These are phyloP conservation scores for Ziziphus jujuba DNA, from an alignment of 306 rosid genomes.

Conservation along the genomic window DNA sequence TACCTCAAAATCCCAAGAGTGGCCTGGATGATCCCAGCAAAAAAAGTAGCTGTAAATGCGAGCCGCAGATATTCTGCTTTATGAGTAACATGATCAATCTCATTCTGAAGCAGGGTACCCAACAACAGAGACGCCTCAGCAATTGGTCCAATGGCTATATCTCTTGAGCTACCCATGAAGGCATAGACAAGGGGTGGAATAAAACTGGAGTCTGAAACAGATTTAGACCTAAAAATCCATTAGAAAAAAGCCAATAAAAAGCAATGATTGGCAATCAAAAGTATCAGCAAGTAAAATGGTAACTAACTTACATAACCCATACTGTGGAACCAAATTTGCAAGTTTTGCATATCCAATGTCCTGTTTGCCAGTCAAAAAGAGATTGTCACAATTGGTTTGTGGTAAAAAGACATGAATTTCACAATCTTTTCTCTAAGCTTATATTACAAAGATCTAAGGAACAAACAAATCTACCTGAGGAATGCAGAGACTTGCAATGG, in stretches of 20 bases:
- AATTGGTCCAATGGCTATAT: slow-evolving; percentile 95
- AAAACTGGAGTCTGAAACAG: slow-evolving; percentile 81
- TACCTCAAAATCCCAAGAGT: slow-evolving; percentile 87
- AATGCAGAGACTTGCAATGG: slow-evolving; percentile 97
- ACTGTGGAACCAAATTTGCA: slow-evolving; percentile 83
- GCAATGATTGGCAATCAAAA: slow-evolving; percentile 3
- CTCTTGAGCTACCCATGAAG: slow-evolving; percentile 94
- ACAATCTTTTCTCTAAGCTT: neutral
- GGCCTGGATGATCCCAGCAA: slow-evolving; percentile 92
- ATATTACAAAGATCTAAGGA: neutral
- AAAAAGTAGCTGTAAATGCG: slow-evolving; percentile 96
- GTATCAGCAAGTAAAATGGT: slow-evolving; percentile 3
- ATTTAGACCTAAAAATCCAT: slow-evolving; percentile 20
- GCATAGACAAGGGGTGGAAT: slow-evolving; percentile 96
- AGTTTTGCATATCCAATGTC: slow-evolving; percentile 91
- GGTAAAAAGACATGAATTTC: too few relatives aligned
- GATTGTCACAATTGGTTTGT: slow-evolving; percentile 34
- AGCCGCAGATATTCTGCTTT: slow-evolving; percentile 61
- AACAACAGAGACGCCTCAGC: slow-evolving; percentile 91
- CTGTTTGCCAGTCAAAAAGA: slow-evolving; percentile 40
- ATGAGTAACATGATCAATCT: slow-evolving; percentile 51
- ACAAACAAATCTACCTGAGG: slow-evolving; percentile 79
- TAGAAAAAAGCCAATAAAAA: slow-evolving; percentile 17
- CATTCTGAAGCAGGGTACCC: slow-evolving; percentile 75
- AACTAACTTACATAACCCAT: slow-evolving; percentile 88